Percentiles rank a stretch among this genome's conserved stretches.
phyloP scores from a whole-genome alignment of 2,329 filamentous ascomycete species.

The Botrytis tulipae region DNA sequence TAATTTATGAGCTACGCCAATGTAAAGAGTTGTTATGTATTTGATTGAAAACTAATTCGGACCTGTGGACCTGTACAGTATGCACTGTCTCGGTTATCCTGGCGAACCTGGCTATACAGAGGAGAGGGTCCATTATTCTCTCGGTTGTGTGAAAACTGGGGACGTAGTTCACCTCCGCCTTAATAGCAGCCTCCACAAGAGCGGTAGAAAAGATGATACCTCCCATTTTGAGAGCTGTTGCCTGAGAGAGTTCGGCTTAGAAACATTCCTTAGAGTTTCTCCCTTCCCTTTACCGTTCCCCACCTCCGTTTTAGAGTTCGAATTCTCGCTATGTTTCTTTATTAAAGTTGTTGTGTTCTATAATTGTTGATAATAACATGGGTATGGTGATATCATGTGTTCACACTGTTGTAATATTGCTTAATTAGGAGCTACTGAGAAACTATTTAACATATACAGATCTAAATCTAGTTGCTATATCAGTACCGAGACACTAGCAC shows the following conservation, averaged over 20 bases:
- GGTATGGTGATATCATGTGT: background rate
- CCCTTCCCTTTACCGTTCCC: background rate
- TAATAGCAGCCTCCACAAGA: background rate
- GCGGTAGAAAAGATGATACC: background rate
- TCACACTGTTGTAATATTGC: background rate
- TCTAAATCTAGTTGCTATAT: background rate
- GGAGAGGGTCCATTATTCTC: background rate
- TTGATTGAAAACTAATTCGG: background rate
- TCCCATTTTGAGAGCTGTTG: constrained; percentile 1
- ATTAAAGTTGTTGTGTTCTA: background rate
- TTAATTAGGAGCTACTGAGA: background rate
- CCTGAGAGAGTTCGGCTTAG: background rate
- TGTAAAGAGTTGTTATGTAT: background rate
- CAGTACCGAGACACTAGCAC: background rate
- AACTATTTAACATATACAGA: background rate
- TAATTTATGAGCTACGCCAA: background rate
- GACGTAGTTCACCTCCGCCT: background rate
- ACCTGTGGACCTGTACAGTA: background rate
- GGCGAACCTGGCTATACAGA: background rate
- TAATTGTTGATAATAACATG: background rate
- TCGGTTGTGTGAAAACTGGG: background rate
- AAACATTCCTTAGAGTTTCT: background rate
- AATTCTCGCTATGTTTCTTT: background rate
- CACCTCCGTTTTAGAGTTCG: background rate
- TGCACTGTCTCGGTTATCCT: background rate